Percentiles rank a stretch among this genome's conserved stretches.
Evolutionary conservation across 371 early-diverging fungal species (phyloP).

Genomic region (Saksenaea vasiformis): DNA sequence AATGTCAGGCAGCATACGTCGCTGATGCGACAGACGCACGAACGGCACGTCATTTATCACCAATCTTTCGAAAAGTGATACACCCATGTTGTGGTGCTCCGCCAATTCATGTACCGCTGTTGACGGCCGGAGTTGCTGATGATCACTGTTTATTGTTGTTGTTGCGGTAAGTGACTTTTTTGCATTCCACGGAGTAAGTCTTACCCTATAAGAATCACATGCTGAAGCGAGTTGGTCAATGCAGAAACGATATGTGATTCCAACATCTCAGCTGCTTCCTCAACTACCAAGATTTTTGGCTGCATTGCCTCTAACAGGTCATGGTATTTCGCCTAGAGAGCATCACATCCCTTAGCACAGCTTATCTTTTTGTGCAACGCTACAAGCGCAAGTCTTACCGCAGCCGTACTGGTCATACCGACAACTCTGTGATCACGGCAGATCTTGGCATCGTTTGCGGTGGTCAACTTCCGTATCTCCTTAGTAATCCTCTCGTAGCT

Average conservation of each 20-base stretch:
- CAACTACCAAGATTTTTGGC: constrained; percentile 63
- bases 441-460: constrained; percentile 45
- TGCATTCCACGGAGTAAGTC: background rate
- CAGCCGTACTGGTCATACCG: constrained; percentile 75
- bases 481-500: constrained; percentile 40
- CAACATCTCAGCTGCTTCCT: constrained; percentile 78
- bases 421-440: constrained; percentile 54
- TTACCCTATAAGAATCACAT: constrained; percentile 71
- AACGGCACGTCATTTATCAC: constrained; percentile 54
- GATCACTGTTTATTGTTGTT: constrained; percentile 51
- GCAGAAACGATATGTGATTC: constrained; percentile 71
- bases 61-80: constrained; percentile 73
- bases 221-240: constrained; percentile 57
- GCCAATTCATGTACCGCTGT: constrained; percentile 54
- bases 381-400: constrained; percentile 44
- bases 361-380: background rate
- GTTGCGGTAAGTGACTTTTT: background rate
- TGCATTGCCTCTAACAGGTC: constrained; percentile 50
- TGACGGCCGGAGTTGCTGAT: constrained; percentile 67
- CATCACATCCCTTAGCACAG: background rate
- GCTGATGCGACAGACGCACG: constrained; percentile 57
- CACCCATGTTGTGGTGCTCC: constrained; percentile 52
- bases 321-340: constrained; percentile 60
- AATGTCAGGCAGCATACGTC: constrained; percentile 78
- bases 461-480: constrained; percentile 42